Evolutionary conservation across 83 land plant genomes (phyloP).

Genomic region (Picea abies): DNA sequence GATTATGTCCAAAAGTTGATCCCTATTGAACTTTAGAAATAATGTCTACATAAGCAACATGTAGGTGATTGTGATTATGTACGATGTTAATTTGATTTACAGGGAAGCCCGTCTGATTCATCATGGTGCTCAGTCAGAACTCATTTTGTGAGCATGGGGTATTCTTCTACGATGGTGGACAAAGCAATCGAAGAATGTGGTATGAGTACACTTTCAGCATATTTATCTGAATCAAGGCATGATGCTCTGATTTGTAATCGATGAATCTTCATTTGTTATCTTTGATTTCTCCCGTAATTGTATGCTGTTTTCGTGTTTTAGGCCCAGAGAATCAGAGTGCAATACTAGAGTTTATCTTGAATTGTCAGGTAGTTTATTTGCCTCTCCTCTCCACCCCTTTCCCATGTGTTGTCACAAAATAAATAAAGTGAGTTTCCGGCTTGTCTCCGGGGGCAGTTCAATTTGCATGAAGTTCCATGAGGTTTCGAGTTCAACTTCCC

Average conservation of each 20-base stretch:
- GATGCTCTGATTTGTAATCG: not conserved
- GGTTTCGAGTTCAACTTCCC: not conserved
- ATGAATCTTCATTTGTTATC: not conserved
- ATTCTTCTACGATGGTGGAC: not conserved
- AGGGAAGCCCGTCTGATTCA: conserved; percentile 3
- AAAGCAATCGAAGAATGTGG: conserved; percentile 11
- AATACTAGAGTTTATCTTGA: not conserved
- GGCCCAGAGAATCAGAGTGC: not conserved
- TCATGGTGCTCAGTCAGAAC: conserved; percentile 1
- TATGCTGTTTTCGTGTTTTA: not conserved
- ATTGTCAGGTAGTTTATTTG: not conserved
- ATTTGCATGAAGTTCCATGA: no score
- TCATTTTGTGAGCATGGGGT: conserved; percentile 11
- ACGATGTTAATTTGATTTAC: not conserved
- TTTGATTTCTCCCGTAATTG: not conserved
- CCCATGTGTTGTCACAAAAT: not conserved
- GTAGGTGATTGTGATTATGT: not conserved
- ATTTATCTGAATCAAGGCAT: not conserved
- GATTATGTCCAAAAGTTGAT: not conserved
- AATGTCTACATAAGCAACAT: not conserved
- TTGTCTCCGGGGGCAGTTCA: no score
- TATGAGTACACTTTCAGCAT: not conserved
- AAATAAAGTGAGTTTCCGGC: not conserved
- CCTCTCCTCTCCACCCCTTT: not conserved
- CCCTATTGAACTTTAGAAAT: not conserved